These are phyloP conservation scores for Crithidia brevicula DNA, from an alignment of 208 protist genomes.

Conservation along the genomic window DNA sequence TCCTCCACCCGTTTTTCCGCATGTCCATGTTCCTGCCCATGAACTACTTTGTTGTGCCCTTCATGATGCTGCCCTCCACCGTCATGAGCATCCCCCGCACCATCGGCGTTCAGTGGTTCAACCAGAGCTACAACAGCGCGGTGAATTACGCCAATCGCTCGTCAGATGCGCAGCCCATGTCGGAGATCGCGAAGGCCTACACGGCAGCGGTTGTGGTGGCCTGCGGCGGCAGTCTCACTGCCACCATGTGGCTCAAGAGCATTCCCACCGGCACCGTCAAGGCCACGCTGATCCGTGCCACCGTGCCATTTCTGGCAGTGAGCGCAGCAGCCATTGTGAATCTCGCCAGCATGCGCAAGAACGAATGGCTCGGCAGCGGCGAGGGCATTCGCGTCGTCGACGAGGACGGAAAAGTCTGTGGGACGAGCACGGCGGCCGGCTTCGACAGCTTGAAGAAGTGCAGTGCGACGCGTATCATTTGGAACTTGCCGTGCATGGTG, in stretches of 20 bases:
- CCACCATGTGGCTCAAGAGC: slow-evolving; percentile 65
- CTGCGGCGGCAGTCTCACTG: slow-evolving; percentile 60
- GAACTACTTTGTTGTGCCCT: slow-evolving; percentile 90
- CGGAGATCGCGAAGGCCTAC: slow-evolving; percentile 84
- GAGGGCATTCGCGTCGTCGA: slow-evolving; percentile 85
- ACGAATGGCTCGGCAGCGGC: slow-evolving; percentile 82
- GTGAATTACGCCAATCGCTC: slow-evolving; percentile 96
- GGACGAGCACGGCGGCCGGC: slow-evolving; percentile 77
- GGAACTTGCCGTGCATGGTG: slow-evolving; percentile 87
- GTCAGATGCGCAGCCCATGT: slow-evolving; percentile 84
- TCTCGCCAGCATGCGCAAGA: slow-evolving; percentile 90
- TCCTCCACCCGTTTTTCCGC: slow-evolving; percentile 88
- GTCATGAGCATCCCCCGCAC: slow-evolving; percentile 68
- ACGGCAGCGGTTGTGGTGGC: slow-evolving; percentile 76
- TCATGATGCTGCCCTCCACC: slow-evolving; percentile 89
- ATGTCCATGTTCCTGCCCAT: slow-evolving; percentile 94
- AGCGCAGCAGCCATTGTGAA: slow-evolving; percentile 83
- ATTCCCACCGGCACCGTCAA: slow-evolving; percentile 54
- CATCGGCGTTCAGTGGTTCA: slow-evolving; percentile 92
- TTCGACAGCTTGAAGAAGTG: slow-evolving; percentile 81
- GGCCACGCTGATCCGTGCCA: slow-evolving; percentile 72
- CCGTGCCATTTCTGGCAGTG: slow-evolving; percentile 89
- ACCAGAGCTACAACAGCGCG: slow-evolving; percentile 94
- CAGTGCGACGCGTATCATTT: slow-evolving; percentile 74
- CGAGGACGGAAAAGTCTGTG: slow-evolving; percentile 77